Evolutionary conservation across 164 flowering plant genomes (phyloP).

Genomic region (Macadamia integrifolia): DNA sequence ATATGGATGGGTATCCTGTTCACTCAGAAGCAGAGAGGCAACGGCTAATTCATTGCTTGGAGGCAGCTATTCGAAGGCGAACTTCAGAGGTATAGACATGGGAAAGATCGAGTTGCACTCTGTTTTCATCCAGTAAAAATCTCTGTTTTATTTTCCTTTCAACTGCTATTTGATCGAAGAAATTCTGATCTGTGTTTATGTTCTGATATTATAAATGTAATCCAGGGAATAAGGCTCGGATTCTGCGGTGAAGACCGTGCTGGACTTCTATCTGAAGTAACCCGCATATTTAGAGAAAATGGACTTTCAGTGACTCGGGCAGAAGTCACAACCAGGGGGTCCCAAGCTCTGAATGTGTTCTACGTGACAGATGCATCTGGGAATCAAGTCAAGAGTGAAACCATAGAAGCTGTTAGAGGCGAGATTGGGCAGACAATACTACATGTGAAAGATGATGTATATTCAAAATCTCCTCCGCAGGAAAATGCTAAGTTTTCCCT

Average conservation of each 20-base stretch:
- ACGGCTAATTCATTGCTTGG: constrained; percentile 74
- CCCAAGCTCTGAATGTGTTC: constrained; percentile 77
- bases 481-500: constrained; percentile 59
- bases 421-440: constrained; percentile 69
- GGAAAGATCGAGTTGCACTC: not conserved
- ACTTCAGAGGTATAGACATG: constrained; percentile 56
- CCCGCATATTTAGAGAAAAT: constrained; percentile 90
- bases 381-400: constrained; percentile 53
- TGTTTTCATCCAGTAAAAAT: too few species aligned
- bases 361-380: constrained; percentile 86
- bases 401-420: constrained; percentile 64
- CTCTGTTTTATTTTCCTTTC: too few species aligned
- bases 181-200: not conserved
- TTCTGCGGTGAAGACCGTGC: constrained; percentile 72
- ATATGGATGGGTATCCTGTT: constrained; percentile 76
- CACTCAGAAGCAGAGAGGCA: constrained; percentile 89
- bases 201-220: not conserved
- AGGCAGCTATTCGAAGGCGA: constrained; percentile 81
- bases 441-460: constrained; percentile 53
- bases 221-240: constrained; percentile 81
- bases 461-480: constrained; percentile 39
- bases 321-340: constrained; percentile 79
- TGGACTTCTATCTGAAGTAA: constrained; percentile 86
- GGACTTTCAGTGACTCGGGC: constrained; percentile 84
- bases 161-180: too few species aligned